phyloP scores from a whole-genome alignment of 179 eudicot species.

The Dionaea muscipula region DNA sequence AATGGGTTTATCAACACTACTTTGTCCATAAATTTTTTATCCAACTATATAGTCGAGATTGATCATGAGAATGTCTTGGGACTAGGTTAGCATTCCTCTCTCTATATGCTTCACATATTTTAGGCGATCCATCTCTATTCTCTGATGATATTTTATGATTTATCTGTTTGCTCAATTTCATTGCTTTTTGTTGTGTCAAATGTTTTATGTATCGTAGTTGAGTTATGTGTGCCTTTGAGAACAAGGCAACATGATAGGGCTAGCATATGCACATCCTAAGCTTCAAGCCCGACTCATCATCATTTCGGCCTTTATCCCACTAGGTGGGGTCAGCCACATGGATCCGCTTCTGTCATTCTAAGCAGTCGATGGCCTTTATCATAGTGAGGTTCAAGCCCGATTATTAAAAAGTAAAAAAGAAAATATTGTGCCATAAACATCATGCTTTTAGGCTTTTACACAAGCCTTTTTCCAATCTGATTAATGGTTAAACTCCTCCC shows the following conservation, averaged over 20 bases:
- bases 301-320: too few species aligned
- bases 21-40: slow-evolving; percentile 54
- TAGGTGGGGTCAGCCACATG: too few species aligned
- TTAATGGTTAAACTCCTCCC: neutral
- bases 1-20: slow-evolving; percentile 69
- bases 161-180: neutral
- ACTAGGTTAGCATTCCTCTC: slow-evolving; percentile 50
- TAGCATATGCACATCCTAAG: too few species aligned
- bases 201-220: neutral
- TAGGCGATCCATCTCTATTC: neutral
- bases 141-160: neutral
- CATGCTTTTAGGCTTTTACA: too few species aligned
- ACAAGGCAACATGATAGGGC: too few species aligned
- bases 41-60: slow-evolving; percentile 64
- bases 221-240: too few species aligned
- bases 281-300: too few species aligned
- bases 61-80: slow-evolving; percentile 60
- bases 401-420: too few species aligned
- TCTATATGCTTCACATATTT: neutral
- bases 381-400: too few species aligned
- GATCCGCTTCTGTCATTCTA: too few species aligned
- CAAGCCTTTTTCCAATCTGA: neutral
- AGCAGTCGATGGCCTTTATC: too few species aligned
- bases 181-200: neutral
- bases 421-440: too few species aligned